phyloP scores from a whole-genome alignment of 495 filamentous ascomycete genomes.

The Xylaria scruposa region DNA sequence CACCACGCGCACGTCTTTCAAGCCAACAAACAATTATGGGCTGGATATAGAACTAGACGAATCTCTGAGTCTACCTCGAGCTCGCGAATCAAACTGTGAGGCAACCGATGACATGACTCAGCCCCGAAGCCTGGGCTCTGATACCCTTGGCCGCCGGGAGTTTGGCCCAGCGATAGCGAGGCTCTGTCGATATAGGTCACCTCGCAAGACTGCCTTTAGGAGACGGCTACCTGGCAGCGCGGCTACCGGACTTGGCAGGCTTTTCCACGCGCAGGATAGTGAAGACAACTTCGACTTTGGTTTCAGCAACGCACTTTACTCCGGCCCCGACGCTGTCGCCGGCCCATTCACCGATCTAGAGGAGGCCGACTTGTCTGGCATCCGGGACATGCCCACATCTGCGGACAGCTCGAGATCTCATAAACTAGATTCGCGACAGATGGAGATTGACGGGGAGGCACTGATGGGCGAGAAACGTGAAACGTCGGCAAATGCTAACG shows the following conservation, averaged over 20 bases:
- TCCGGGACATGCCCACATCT: not conserved
- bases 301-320: slow-evolving; percentile 17
- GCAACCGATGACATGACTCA: not conserved
- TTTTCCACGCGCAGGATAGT: not conserved
- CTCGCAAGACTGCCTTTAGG: slow-evolving; percentile 6
- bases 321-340: slow-evolving; percentile 18
- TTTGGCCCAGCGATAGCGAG: slow-evolving; percentile 15
- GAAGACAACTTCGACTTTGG: not conserved
- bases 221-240: not conserved
- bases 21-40: not conserved
- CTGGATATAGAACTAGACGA: not conserved
- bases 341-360: slow-evolving; percentile 22
- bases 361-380: not conserved
- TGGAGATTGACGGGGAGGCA: not conserved
- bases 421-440: not conserved
- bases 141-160: not conserved
- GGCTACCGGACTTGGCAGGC: slow-evolving; percentile 1
- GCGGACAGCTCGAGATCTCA: not conserved
- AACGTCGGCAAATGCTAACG: not conserved
- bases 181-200: slow-evolving; percentile 9
- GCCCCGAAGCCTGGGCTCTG: not conserved
- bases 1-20: not conserved
- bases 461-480: not conserved
- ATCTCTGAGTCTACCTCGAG: not conserved
- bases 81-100: not conserved